Evolutionary conservation across 495 filamentous ascomycete species (phyloP), one percentile per base, ranked within the genome.

Genomic region (Geoglossum glabrum): DNA sequence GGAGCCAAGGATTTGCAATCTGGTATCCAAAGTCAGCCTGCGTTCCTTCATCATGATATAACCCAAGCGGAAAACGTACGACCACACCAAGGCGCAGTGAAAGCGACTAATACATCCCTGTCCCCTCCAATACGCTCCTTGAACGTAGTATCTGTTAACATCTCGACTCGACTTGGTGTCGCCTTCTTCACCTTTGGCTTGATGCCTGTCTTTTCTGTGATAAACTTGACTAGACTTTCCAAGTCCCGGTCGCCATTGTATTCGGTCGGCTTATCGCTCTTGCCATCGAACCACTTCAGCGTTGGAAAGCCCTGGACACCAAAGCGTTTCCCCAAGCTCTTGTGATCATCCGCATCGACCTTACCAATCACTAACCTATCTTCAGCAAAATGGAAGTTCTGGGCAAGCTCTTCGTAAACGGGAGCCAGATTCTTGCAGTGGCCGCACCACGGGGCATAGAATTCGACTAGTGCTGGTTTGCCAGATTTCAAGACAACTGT

Each of bases 401-500:
- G 69, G 55, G 81, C 90, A n/a, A 98, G 80, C 70, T 98, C 85
- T 69, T 98, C 92, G 69, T 92, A 98, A 56, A 92, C 73, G 43
- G 92, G 92, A 23, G 90, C 93, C 10, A 98, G 85, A 60, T 72
- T 95, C 76, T 97, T 97, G 85, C 92, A 98, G 78, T 98, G 87
- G 50, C 93, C 93, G 70, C 93, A 98, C 92, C 92, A 98, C 58
- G 92, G 92, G 51, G 92, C 92, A 70, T 96, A 98, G 78, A 98
- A 98, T 68, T 98, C 92, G 60, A 98, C 92, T 36, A 98, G 80
- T 0, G 93, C 88, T 30, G 93, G 93, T 74, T 95, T 97, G 67
- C 87, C 87, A 57, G 85, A 89, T 65, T 92, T 77, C 33, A 97
- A 78, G 60, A 95, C 87, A 55, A 93, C 76, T 9, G 82, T 71